Evolutionary conservation across 2,329 filamentous ascomycete genomes (phyloP), one percentile per base, ranked within the genome.

Genomic region (Talaromyces sp.): DNA sequence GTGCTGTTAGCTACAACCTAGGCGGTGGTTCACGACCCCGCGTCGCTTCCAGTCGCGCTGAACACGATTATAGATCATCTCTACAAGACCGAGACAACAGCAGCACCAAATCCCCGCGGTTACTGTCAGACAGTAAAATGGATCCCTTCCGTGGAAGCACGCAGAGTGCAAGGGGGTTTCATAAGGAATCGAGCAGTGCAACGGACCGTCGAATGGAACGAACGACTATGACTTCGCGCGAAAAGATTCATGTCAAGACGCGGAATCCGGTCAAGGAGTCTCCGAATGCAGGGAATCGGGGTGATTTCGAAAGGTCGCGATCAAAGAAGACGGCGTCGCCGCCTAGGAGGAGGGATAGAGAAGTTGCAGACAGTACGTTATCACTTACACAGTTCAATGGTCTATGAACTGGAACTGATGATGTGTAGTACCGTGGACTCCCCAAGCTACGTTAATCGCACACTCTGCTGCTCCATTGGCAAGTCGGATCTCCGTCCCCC

Each of bases 401-500:
- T 61, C 11, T 36, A 43, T 59, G 36, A 31, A 13, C 61, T 65
- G 45, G 36, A 31, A 13, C 61, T 65, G 45, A 65, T 43, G 25
- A 31, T 27, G 25, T 69, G 66, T 70, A 77, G 79, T 74, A 61
- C 77, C 82, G 73, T 98, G 95, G 95, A 89, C 88, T 64, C 94
- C 95, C 0, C 86, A 92, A 74, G 94, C 88, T 8, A 89, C 86
- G 0, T 81, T 98, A 25, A 82, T 93, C 66, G 86, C 91, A 58
- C 85, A 87, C 67, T 88, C 87, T 8, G 85, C 85, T 27, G 88
- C 88, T 22, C 94, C 94, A 2, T 81, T 96, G 58, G 91, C 92
- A 1, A 89, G 81, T 65, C 83, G 88, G 70, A 83, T 89, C 66
- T 89, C 86, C 1, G 80, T 84, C 11, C 86, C 88, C 54, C 87